phyloP scores from a whole-genome alignment of 1,284 basidiomycete genomes.

The Nidula niveotomentosa region DNA sequence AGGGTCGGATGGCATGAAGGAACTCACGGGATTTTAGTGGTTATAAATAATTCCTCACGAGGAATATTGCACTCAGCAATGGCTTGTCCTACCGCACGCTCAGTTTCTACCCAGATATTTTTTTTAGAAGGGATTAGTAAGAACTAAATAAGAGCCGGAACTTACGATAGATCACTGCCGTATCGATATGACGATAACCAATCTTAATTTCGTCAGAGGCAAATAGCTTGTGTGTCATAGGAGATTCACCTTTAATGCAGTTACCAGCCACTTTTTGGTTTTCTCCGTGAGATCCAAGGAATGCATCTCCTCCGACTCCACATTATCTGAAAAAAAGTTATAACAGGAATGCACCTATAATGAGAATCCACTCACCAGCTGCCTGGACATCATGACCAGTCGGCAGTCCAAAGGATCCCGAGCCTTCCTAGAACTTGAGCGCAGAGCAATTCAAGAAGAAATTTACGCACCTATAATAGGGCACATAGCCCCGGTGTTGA shows the following conservation, averaged over 20 bases:
- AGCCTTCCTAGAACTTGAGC: too few species aligned
- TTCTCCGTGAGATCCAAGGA: constrained; percentile 2
- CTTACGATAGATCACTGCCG: constrained; percentile 25
- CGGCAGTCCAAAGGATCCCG: too few species aligned
- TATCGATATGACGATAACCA: constrained; percentile 29
- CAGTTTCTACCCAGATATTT: constrained; percentile 27
- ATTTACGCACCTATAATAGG: neutral
- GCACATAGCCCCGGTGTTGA: neutral
- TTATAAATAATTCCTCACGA: constrained; percentile 45
- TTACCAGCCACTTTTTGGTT: constrained; percentile 16
- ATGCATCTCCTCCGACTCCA: too few species aligned
- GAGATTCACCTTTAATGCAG: constrained; percentile 15
- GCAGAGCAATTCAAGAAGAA: neutral
- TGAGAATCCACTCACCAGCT: too few species aligned
- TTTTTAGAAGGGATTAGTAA: too few species aligned
- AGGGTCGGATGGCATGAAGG: neutral
- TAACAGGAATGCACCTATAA: too few species aligned
- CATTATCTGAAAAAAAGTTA: too few species aligned
- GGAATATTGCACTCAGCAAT: constrained; percentile 38
- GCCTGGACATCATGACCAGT: too few species aligned
- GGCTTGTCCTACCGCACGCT: constrained; percentile 39
- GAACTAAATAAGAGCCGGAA: neutral
- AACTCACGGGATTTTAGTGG: constrained; percentile 36
- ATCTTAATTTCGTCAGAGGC: constrained; percentile 7
- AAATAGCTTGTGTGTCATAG: neutral